Evolutionary conservation across 768 basidiomycete genomes (phyloP).

Genomic region (Suillus weaverae): DNA sequence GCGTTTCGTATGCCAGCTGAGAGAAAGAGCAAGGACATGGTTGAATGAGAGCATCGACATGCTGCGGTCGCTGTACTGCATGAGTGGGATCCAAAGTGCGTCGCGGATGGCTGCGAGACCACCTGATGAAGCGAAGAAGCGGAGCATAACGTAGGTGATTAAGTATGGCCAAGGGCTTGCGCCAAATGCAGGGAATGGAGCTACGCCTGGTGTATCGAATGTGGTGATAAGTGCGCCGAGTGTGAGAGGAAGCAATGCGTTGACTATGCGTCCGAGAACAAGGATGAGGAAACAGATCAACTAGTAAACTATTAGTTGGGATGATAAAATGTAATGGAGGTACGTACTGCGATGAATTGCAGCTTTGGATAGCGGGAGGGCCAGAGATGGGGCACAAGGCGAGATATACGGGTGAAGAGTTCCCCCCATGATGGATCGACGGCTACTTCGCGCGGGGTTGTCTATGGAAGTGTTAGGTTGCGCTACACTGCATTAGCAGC

Average conservation of each 20-base stretch:
- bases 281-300: conserved; percentile 69
- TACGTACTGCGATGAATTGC: conserved; percentile 56
- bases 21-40: conserved; percentile 83
- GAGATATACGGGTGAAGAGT: conserved; percentile 60
- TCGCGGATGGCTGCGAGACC: conserved; percentile 72
- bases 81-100: conserved; percentile 82
- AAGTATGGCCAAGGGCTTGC: conserved; percentile 69
- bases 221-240: conserved; percentile 47
- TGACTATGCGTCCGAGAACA: conserved; percentile 73
- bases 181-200: conserved; percentile 19
- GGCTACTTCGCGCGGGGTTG: conserved; percentile 48
- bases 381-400: conserved; percentile 82
- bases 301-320: conserved; percentile 32
- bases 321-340: conserved; percentile 35
- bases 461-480: background rate
- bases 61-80: conserved; percentile 84
- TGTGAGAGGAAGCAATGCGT: conserved; percentile 66
- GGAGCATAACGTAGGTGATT: conserved; percentile 63
- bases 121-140: conserved; percentile 75
- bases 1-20: conserved; percentile 77
- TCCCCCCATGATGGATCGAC: conserved; percentile 73
- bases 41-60: conserved; percentile 64
- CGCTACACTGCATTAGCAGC: background rate
- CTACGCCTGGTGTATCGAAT: conserved; percentile 18
- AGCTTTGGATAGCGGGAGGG: conserved; percentile 65